Evolutionary conservation across 1,284 basidiomycete genomes (phyloP), one percentile per base, ranked within the genome.

Genomic region (Ganoderma boninense): DNA sequence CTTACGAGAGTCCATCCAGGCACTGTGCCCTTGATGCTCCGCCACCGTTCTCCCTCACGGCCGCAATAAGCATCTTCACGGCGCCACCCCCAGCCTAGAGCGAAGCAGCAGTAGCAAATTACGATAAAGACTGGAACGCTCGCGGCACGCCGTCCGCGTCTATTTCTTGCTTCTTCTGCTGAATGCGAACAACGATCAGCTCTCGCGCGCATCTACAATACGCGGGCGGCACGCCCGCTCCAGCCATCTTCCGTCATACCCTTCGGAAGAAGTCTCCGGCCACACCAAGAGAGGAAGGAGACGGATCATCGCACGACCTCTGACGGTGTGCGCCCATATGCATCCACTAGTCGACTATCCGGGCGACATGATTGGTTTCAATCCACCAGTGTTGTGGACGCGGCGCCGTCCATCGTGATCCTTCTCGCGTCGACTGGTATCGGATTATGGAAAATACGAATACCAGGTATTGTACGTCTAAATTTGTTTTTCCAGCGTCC

Each of bases 81-180:
- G 35, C 18, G 57, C n/a, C 20, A n/a, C 20, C n/a, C 32, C 16
- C 57, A 18, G 20, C 10, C 38, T 38, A 38, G 38, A 38, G 38
- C 38, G 10, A 6, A 38, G n/a, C 20, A n/a, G 35, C 35, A 35
- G 35, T 18, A 35, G 35, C 32, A 29, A 20, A 60, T n/a, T 40
- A 35, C 57, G 35, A 60, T 60, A 20, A 60, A 60, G 57, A 40
- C 35, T n/a, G 57, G 57, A 20, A 40, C 57, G 35, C 35, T 60
- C 35, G 35, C 54, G 29, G 32, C 32, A 29, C 57, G 35, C 57
- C 14, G 10, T 5, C 20, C 18, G 35, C 57, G 32, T 40, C 57
- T 60, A 20, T 40, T 29, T 57, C 32, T 16, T 20, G 5, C 44
- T 46, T 46, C 20, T 46, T 16, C 42, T 43, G 43, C 43, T 32